Base-by-base conservation (phyloP, 306 rosid genomes). In the Fagus crenata region DNA sequence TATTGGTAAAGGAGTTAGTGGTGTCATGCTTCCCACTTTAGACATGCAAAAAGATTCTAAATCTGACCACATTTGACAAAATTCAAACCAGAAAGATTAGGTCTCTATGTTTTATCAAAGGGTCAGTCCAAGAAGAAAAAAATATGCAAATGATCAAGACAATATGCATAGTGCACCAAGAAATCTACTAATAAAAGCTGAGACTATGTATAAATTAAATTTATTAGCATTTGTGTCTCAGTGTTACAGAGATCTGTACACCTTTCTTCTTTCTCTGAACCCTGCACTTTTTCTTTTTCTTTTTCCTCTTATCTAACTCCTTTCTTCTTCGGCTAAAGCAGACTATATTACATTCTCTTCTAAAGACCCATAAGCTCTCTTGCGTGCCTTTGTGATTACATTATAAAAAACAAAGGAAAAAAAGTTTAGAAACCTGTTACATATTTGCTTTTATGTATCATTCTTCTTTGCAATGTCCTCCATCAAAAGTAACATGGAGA, bases 381-480 rank as follows among this genome's bases (percentile, higher is more conserved):
- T 70, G 55, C 49, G 42, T 60, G 77, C 80, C 76, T 63, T 72
- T 49, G 70, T 69, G 28, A 63, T 55, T 69, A 75, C 60, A 69
- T 65, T 59, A 53, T 11, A 46, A 49, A 49, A 22, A 49, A 77
- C 7, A 4, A 32, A n/a, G 32, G 22, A n/a, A 35, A 68, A 49
- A 67, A 53, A 31, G 39, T 49, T 61, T 55, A 14, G 59, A 60
- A 74, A 69, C 69, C 54, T 75, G 79, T 69, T n/a, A 72, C 55
- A 78, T 81, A 75, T 75, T 70, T 64, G 73, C 74, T 67, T 73
- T 65, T 71, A 68, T 67, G 18, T 78, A 53, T 82, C 78, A 13
- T 72, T 68, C 40, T 72, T 77, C 83, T 76, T 43, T 75, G 79
- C 54, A 37, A 74, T 77, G 80, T 73, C 72, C 78, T 64, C 71